A percentile compares a stretch with the other conserved stretches of the same genome.
Conservation (phyloP, 2,329 filamentous ascomycete species). For the Colletotrichum gloeosporioides region DNA sequence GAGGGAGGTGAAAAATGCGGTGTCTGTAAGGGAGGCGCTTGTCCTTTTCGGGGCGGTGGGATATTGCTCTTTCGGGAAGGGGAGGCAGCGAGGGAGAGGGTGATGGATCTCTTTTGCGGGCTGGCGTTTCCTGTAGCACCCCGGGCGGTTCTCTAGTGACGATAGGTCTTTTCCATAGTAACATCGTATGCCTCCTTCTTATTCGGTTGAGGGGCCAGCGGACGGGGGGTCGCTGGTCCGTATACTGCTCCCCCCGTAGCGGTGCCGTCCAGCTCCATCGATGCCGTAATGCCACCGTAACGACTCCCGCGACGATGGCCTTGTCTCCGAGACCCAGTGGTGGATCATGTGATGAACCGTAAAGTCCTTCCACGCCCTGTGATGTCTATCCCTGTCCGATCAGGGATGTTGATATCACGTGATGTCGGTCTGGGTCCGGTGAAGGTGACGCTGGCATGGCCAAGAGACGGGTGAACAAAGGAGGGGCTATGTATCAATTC, state of each 20-base stretch:
- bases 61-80: constrained; percentile 36
- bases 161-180: not conserved
- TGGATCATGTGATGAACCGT: constrained; percentile 19
- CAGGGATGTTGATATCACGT: constrained; percentile 11
- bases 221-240: not conserved
- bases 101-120: not conserved
- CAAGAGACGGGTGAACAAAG: not conserved
- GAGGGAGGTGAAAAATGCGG: not conserved
- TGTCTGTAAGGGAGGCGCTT: constrained; percentile 29
- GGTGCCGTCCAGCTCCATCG: not conserved
- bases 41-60: constrained; percentile 33
- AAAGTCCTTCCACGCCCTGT: not conserved
- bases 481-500: not conserved
- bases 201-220: not conserved
- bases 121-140: not conserved
- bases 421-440: not conserved
- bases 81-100: constrained; percentile 5
- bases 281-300: not conserved
- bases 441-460: not conserved
- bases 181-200: constrained; percentile 1
- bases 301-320: not conserved
- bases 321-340: not conserved
- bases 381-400: not conserved
- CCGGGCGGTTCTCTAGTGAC: constrained; percentile 8
- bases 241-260: not conserved